Conservation (phyloP, 1,284 basidiomycete genomes). For the Boletus sp. region DNA sequence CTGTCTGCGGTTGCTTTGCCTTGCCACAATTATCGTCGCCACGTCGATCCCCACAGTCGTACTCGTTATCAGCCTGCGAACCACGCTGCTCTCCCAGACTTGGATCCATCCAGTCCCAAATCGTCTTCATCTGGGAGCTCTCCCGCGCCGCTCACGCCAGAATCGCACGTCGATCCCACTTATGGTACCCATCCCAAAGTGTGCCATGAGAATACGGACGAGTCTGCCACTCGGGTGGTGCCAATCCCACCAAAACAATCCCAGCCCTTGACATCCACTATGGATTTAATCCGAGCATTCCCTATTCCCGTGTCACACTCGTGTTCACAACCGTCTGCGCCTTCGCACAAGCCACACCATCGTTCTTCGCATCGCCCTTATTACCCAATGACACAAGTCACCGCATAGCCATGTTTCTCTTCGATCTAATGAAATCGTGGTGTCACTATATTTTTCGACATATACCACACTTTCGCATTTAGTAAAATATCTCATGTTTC, state of each 20-base stretch:
- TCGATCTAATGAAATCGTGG: constrained; percentile 19
- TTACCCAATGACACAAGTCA: constrained; percentile 22
- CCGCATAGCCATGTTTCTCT: constrained; percentile 19
- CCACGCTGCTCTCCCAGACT: constrained; percentile 23
- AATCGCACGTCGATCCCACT: constrained; percentile 14
- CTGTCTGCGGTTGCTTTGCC: constrained; percentile 41
- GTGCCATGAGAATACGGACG: constrained; percentile 14
- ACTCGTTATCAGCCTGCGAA: constrained; percentile 19
- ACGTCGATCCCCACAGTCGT: constrained; percentile 20
- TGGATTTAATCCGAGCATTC: constrained; percentile 33
- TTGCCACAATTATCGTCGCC: constrained; percentile 27
- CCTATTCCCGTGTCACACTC: constrained; percentile 29
- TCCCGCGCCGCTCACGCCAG: constrained; percentile 30
- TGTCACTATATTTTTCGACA: constrained; percentile 36
- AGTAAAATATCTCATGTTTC: not conserved
- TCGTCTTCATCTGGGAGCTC: constrained; percentile 35
- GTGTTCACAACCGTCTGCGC: constrained; percentile 18
- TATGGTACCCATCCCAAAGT: constrained; percentile 18
- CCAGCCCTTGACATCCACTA: constrained; percentile 22
- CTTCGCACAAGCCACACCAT: constrained; percentile 28
- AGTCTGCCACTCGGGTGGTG: constrained; percentile 1
- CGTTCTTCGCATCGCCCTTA: constrained; percentile 27
- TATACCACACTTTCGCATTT: constrained; percentile 25
- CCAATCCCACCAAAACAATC: constrained; percentile 19
- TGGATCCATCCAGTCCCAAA: constrained; percentile 34